Evolutionary conservation across 495 filamentous ascomycete species (phyloP), one percentile per base, ranked within the genome.

Genomic region (Sordaria brevicollis): DNA sequence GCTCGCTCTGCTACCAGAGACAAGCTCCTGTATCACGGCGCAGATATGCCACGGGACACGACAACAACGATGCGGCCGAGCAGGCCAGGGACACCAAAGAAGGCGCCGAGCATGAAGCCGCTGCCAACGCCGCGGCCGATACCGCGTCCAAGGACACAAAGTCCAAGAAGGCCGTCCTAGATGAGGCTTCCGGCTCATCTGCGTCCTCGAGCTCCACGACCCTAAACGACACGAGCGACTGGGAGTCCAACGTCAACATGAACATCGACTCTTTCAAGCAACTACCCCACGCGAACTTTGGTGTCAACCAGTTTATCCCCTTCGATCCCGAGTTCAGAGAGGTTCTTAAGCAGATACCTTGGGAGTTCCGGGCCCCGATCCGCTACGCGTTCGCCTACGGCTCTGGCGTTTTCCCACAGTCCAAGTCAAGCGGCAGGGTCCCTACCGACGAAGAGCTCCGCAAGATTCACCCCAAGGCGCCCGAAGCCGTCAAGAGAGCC

Each of bases 351-450:
- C 88, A 92, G 76, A 91, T 98, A 35, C 86, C 97, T 5, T 97
- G 93, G 92, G 87, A 94, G 70, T 98, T 99, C 79, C 85, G 90
- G 38, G 95, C 96, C 0, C 93, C 94, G 0, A 96, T 99, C 70
- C 86, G 92, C 65, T 98, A 98, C 81, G 94, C 93, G 6, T 95
- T 99, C 78, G 95, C 95, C 15, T 99, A 99, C 77, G 95, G 95
- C 31, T 97, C 94, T 1, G 95, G 96, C 8, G 95, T 99, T 6
- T 99, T 99, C 76, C 86, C 93, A 1, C 95, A 99, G 75, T 88
- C 86, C 5, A 86, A 81, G 65, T 35, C 74, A 25, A 71, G 72
- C 70, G 79, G 85, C 41, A 84, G 78, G 66, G 78, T 80, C 17
- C 80, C 85, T 4, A 77, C 82, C 3, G 80, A 87, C 21, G 86